These are phyloP conservation scores for Colletotrichum acutatum DNA, from an alignment of 2,329 filamentous ascomycete species.

Conservation along the genomic window DNA sequence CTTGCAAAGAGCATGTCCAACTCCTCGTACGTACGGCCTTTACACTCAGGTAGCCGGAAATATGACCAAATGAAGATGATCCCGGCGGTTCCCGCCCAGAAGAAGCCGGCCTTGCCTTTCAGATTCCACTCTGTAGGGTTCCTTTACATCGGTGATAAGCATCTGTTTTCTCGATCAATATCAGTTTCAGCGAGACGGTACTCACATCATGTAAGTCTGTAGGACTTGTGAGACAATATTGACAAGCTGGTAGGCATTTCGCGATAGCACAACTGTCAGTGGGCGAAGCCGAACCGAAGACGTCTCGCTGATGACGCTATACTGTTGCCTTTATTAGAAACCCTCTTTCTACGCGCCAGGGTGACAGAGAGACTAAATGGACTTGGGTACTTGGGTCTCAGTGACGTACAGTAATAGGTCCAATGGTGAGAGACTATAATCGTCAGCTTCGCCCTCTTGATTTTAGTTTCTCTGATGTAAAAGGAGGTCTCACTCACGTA, in stretches of 20 bases:
- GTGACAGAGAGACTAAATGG: neutral
- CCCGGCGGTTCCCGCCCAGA: conserved; percentile 55
- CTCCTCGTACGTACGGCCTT: conserved; percentile 62
- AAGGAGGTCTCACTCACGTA: conserved; percentile 39
- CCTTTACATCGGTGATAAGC: neutral
- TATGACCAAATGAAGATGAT: conserved; percentile 60
- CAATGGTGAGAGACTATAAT: conserved; percentile 49
- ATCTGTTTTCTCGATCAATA: neutral
- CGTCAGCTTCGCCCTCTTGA: neutral
- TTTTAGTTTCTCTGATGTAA: neutral
- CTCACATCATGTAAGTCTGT: conserved; percentile 46
- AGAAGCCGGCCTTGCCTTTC: conserved; percentile 54
- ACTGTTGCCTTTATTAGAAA: conserved; percentile 36
- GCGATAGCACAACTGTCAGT: conserved; percentile 56
- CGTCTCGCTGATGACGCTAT: conserved; percentile 56
- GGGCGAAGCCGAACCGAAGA: conserved; percentile 57
- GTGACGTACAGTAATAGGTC: conserved; percentile 54
- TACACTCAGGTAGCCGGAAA: conserved; percentile 63
- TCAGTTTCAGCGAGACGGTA: neutral
- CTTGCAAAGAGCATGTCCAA: conserved; percentile 63
- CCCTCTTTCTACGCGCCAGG: neutral
- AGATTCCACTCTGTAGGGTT: conserved; percentile 51
- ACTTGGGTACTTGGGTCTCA: neutral
- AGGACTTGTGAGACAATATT: conserved; percentile 51
- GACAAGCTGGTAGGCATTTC: conserved; percentile 52